phyloP scores from a whole-genome alignment of 2,329 filamentous ascomycete genomes.

The Tolypocladium pustulatum region DNA sequence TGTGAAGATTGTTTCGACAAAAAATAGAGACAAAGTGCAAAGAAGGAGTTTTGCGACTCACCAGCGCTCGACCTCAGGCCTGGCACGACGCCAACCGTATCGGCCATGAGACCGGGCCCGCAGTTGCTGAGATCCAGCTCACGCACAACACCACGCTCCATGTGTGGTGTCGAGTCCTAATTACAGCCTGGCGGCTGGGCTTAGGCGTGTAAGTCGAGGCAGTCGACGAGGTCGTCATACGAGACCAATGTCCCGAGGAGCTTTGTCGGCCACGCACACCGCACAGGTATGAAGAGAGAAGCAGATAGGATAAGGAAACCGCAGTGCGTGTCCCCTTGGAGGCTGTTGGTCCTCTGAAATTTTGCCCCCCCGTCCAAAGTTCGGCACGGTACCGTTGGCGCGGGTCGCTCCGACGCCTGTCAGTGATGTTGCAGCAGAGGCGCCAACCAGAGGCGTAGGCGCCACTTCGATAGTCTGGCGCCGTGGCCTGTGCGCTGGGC shows the following conservation, averaged over 20 bases:
- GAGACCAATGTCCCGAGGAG: background rate
- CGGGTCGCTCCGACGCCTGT: background rate
- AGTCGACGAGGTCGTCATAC: background rate
- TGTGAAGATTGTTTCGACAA: background rate
- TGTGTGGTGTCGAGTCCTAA: background rate
- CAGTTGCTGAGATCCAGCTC: slow-evolving; percentile 41
- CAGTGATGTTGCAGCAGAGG: background rate
- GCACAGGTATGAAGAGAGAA: background rate
- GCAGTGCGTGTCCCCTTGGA: background rate
- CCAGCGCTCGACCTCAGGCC: slow-evolving; percentile 50
- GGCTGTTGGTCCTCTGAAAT: background rate
- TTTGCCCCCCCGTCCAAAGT: background rate
- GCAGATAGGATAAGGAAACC: background rate
- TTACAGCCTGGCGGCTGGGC: too few relatives aligned
- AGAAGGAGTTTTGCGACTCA: slow-evolving; percentile 25
- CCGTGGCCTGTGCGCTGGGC: background rate
- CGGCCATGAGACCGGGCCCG: slow-evolving; percentile 36
- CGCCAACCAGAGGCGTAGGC: background rate
- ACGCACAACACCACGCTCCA: slow-evolving; percentile 27
- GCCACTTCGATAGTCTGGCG: background rate
- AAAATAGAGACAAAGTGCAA: slow-evolving; percentile 1
- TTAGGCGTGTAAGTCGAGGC: background rate
- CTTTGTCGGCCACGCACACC: background rate
- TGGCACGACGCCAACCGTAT: slow-evolving; percentile 45
- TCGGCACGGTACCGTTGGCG: background rate